These are phyloP conservation scores for Cyclostephanos tholiformis DNA, from an alignment of 108 stramenopile species.

Conservation along the genomic window DNA sequence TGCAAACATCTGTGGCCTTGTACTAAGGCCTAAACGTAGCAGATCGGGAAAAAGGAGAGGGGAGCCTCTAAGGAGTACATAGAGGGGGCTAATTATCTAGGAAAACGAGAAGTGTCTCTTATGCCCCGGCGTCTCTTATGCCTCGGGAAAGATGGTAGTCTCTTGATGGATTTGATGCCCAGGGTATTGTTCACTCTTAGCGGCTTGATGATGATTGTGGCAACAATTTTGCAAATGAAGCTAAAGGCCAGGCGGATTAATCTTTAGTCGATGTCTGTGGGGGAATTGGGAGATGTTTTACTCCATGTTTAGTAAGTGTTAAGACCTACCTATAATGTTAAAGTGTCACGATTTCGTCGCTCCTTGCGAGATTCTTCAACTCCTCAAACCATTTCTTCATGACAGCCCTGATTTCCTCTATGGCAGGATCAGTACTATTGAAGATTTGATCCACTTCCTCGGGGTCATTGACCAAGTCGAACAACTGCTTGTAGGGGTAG, in stretches of 20 bases:
- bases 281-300: too few species aligned
- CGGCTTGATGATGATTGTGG: slow-evolving; percentile 65
- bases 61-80: too few species aligned
- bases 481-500: slow-evolving; percentile 71
- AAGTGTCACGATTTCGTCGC: slow-evolving; percentile 34
- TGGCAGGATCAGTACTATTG: slow-evolving; percentile 31
- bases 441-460: slow-evolving; percentile 69
- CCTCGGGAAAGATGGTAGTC: too few species aligned
- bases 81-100: too few species aligned
- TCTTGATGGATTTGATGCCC: slow-evolving; percentile 82
- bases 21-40: too few species aligned
- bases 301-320: too few species aligned
- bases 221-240: slow-evolving; percentile 61
- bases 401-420: slow-evolving; percentile 2
- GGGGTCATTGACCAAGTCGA: slow-evolving; percentile 72
- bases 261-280: not conserved
- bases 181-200: slow-evolving; percentile 63
- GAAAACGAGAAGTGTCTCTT: too few species aligned
- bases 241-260: slow-evolving; percentile 43
- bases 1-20: too few species aligned
- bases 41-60: too few species aligned
- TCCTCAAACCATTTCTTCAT: slow-evolving; percentile 38
- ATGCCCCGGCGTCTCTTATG: too few species aligned
- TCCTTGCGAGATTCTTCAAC: slow-evolving; percentile 19
- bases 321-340: not conserved